Evolutionary conservation across 2,329 filamentous ascomycete genomes (phyloP), one percentile per base, ranked within the genome.

Genomic region (Emmonsiellopsis sp.): DNA sequence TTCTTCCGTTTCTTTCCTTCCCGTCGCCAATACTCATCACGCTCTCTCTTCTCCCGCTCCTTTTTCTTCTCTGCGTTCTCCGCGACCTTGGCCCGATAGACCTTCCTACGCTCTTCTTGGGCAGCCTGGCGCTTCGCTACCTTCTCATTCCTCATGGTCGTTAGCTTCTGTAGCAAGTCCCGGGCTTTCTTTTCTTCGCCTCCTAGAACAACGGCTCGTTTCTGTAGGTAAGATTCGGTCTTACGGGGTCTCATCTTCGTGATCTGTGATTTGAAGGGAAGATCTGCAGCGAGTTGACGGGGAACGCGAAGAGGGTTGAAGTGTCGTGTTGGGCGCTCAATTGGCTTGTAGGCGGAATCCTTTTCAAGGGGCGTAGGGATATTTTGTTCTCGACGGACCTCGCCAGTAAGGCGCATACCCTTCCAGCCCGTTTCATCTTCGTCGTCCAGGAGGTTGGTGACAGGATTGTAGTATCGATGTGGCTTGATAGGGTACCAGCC

Each of bases 401-500:
- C 83, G 55, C 93, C 93, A 0, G 93, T 97, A 40, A 96, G 78
- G 26, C 93, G 87, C 93, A 98, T 98, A 52, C 85, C 84, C 65
- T 86, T 82, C 93, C 93, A 97, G 7, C 63, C 58, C 3, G 53
- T 55, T 11, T 64, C 66, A 13, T 68, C 67, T 11, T 73, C 67
- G 4, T 71, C 63, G 57, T 87, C 89, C 55, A 97, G 79, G 40
- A 97, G 81, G 71, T 98, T 95, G 55, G 89, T 93, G 52, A 94
- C 91, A 1, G 90, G 88, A 71, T 97, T 96, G 78, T 96, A 96
- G 80, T 95, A 98, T 55, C 91, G 85, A 70, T 90, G 90, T 1
- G 93, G 93, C 65, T 90, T 90, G 70, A 98, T 85, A 8, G 93
- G 89, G 71, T 94, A 97, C 94, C 94, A 98, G 1, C 93, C 92